phyloP scores from a whole-genome alignment of 805 yeast species.

The Schizosaccharomyces lindneri region DNA sequence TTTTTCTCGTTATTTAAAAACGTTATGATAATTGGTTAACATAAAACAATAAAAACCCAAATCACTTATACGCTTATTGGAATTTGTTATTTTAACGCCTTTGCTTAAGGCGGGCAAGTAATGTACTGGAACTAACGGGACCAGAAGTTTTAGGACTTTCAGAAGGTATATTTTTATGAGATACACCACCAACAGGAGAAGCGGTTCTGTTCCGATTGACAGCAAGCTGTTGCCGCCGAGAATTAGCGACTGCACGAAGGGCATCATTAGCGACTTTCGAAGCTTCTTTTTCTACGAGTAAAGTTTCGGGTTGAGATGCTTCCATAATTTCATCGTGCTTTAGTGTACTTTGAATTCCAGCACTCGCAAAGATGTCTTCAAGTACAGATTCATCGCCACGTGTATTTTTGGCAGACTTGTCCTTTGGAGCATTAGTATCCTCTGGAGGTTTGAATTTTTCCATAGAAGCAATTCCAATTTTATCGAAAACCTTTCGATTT shows the following conservation, averaged over 20 bases:
- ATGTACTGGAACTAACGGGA: not conserved
- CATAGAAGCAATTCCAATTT: conserved; percentile 36
- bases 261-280: conserved; percentile 36
- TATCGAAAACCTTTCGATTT: conserved; percentile 24
- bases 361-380: conserved; percentile 46
- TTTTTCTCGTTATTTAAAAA: too few relatives aligned
- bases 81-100: not conserved
- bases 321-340: conserved; percentile 59
- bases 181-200: too few relatives aligned
- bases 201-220: too few relatives aligned
- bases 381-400: conserved; percentile 16
- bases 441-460: conserved; percentile 25
- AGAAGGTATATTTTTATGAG: too few relatives aligned
- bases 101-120: not conserved
- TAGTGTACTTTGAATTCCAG: conserved; percentile 48
- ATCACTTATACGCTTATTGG: not conserved
- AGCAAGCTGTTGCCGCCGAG: not conserved
- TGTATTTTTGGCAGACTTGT: not conserved
- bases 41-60: too few relatives aligned
- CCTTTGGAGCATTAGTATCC: not conserved
- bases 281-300: conserved; percentile 40
- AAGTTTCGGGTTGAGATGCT: conserved; percentile 25
- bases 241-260: conserved; percentile 19
- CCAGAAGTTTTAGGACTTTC: not conserved
- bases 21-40: too few relatives aligned